phyloP scores from a whole-genome alignment of 2,329 filamentous ascomycete genomes.

The Coniochaeta hoffmannii region DNA sequence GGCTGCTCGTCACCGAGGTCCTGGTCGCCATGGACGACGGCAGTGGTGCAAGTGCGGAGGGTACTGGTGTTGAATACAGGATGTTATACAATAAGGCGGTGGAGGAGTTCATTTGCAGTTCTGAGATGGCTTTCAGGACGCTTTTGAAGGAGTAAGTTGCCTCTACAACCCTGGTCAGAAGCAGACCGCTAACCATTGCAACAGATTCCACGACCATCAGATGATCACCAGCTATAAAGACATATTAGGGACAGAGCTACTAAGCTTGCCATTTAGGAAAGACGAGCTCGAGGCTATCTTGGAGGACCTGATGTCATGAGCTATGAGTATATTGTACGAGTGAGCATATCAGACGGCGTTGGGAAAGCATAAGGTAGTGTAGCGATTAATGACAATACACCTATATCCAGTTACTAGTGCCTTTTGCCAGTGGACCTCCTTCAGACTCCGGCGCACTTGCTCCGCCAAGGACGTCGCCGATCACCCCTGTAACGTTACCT shows the following conservation, averaged over 20 bases:
- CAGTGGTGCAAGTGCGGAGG: conserved; percentile 39
- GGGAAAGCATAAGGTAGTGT: not conserved
- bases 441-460: not conserved
- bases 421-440: not conserved
- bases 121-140: conserved; percentile 91
- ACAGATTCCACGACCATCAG: conserved; percentile 88
- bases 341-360: not conserved
- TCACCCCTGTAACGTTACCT: not conserved
- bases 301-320: conserved; percentile 57
- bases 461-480: not conserved
- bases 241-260: conserved; percentile 71
- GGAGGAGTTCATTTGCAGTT: conserved; percentile 94
- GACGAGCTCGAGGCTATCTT: conserved; percentile 86
- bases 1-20: conserved; percentile 77
- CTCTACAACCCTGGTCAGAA: not conserved
- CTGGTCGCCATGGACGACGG: conserved; percentile 62
- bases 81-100: conserved; percentile 91
- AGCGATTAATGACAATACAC: not conserved
- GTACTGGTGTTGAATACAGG: conserved; percentile 77
- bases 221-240: conserved; percentile 92
- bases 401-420: not conserved
- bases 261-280: conserved; percentile 77
- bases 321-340: not conserved
- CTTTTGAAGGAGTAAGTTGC: conserved; percentile 75
- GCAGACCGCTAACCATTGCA: conserved; percentile 17